Conservation (phyloP, 331 rosid genomes). For the Phaseolus coccineus region DNA sequence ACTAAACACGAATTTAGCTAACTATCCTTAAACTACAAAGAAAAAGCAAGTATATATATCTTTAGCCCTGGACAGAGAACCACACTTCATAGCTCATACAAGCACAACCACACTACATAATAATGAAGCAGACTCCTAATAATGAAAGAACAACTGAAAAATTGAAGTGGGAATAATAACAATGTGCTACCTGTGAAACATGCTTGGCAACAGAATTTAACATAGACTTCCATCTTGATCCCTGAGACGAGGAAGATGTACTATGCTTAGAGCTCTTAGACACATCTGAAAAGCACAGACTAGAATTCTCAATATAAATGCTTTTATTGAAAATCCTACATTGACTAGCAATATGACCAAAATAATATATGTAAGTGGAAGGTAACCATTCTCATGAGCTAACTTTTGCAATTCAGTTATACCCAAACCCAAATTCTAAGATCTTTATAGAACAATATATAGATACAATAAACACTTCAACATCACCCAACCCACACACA, state of each 20-base stretch:
- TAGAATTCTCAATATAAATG: conserved; percentile 42
- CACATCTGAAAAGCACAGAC: conserved; percentile 57
- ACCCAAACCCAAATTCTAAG: neutral
- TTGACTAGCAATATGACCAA: neutral
- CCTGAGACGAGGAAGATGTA: conserved; percentile 50
- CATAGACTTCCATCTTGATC: conserved; percentile 79
- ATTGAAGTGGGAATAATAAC: conserved; percentile 2
- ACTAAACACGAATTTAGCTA: conserved; percentile 4
- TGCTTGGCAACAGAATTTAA: conserved; percentile 80
- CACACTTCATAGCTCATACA: conserved; percentile 31
- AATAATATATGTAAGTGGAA: neutral
- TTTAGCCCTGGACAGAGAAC: neutral
- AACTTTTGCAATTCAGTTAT: neutral
- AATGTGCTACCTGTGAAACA: conserved; percentile 83
- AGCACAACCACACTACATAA: conserved; percentile 3
- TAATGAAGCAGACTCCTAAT: conserved; percentile 21
- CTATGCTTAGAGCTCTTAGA: conserved; percentile 57
- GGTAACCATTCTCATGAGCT: neutral
- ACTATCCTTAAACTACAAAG: neutral
- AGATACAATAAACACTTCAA: conserved; percentile 28
- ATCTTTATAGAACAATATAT: conserved; percentile 17
- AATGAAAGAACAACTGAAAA: conserved; percentile 17
- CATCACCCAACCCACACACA: neutral
- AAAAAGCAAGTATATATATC: neutral
- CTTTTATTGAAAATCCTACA: neutral